These are phyloP conservation scores for Turritis glabra DNA, from an alignment of 345 rosid species.

Conservation along the genomic window DNA sequence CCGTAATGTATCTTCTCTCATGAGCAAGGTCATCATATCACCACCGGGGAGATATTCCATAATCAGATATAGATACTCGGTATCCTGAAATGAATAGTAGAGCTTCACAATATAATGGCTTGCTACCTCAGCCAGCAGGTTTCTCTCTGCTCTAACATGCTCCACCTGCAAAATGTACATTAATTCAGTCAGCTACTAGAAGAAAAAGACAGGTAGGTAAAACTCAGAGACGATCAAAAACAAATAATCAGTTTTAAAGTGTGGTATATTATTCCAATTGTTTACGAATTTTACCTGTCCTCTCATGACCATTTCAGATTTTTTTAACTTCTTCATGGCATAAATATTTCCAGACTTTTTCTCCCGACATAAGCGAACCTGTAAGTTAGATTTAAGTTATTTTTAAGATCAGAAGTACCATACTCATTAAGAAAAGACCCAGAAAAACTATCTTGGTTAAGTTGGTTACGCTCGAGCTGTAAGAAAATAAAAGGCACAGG, in stretches of 20 bases:
- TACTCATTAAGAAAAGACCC: background rate
- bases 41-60: constrained; percentile 99
- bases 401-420: background rate
- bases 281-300: constrained; percentile 73
- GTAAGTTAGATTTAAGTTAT: constrained; percentile 29
- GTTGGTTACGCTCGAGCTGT: background rate
- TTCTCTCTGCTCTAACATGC: constrained; percentile 98
- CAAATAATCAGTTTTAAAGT: background rate
- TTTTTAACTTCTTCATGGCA: constrained; percentile 99
- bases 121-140: constrained; percentile 95
- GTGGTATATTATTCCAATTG: constrained; percentile 7
- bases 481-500: constrained; percentile 8
- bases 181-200: constrained; percentile 9
- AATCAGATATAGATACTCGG: constrained; percentile 85
- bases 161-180: constrained; percentile 62
- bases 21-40: constrained; percentile 94
- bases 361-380: constrained; percentile 92
- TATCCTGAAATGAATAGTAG: constrained; percentile 93
- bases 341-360: constrained; percentile 94
- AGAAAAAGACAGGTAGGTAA: constrained; percentile 2
- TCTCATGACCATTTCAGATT: constrained; percentile 93
- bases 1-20: constrained; percentile 85
- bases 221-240: background rate
- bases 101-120: constrained; percentile 96
- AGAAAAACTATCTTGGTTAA: background rate